A percentile compares a stretch with the other conserved stretches of the same genome.
phyloP scores from a whole-genome alignment of 768 basidiomycete species.

The Pulveroboletus ravenelii region DNA sequence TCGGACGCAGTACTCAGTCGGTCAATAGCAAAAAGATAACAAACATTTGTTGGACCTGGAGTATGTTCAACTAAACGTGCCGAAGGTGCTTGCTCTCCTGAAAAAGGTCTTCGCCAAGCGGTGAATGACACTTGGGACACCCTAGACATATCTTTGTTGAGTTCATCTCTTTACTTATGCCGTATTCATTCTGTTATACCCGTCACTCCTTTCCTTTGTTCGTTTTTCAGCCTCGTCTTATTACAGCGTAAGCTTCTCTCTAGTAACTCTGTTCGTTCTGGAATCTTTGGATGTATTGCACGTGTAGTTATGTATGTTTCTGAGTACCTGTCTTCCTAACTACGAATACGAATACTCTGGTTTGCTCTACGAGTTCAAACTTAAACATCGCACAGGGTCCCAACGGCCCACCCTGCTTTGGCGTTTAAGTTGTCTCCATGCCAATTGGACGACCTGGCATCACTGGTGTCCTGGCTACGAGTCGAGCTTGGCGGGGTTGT shows the following conservation, averaged over 20 bases:
- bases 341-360: conserved; percentile 8
- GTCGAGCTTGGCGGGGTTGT: too few relatives aligned
- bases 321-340: conserved; percentile 33
- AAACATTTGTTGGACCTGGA: conserved; percentile 94
- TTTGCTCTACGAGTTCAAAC: conserved; percentile 2
- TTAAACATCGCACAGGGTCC: too few relatives aligned
- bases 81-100: conserved; percentile 85
- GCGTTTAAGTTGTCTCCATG: neutral
- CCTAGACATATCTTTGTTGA: conserved; percentile 15
- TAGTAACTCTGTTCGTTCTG: conserved; percentile 28
- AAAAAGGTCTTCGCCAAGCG: conserved; percentile 94
- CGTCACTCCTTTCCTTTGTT: conserved; percentile 19
- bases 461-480: too few relatives aligned
- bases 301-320: conserved; percentile 36
- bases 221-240: conserved; percentile 10
- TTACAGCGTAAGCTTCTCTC: conserved; percentile 15
- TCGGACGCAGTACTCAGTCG: conserved; percentile 13
- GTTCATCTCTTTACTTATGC: conserved; percentile 29
- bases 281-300: conserved; percentile 33
- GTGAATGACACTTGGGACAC: conserved; percentile 35
- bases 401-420: too few relatives aligned
- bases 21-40: conserved; percentile 92
- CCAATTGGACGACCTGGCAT: neutral
- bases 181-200: conserved; percentile 34
- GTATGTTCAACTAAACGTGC: conserved; percentile 96